phyloP scores from a whole-genome alignment of 83 land plant genomes.

The Larix sibirica region DNA sequence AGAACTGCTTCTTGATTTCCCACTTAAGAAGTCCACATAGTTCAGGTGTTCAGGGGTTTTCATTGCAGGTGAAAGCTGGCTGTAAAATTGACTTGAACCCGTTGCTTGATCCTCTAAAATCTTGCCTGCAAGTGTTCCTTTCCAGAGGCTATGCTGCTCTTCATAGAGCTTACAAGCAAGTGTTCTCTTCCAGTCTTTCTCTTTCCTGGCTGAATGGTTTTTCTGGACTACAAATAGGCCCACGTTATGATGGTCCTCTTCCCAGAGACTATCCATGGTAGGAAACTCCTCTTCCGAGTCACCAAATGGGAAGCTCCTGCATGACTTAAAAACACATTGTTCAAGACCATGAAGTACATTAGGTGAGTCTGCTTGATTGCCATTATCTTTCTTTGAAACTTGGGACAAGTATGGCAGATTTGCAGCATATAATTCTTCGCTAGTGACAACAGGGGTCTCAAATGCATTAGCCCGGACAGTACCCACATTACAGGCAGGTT shows the following conservation, averaged over 20 bases:
- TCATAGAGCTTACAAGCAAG: slow-evolving; percentile 68
- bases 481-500: not conserved
- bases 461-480: not conserved
- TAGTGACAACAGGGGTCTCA: not conserved
- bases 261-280: slow-evolving; percentile 13
- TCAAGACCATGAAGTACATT: slow-evolving; percentile 2
- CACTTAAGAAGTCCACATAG: not conserved
- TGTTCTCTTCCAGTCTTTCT: slow-evolving; percentile 72
- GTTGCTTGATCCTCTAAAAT: not conserved
- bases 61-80: not conserved
- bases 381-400: not conserved
- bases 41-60: slow-evolving; percentile 1
- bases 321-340: slow-evolving; percentile 7
- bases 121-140: slow-evolving; percentile 25
- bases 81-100: not conserved
- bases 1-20: not conserved
- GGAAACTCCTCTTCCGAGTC: not conserved
- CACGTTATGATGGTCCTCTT: not conserved
- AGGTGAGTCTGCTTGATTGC: not conserved
- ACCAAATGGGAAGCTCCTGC: slow-evolving; percentile 7
- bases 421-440: too few relatives aligned
- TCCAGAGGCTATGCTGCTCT: slow-evolving; percentile 34
- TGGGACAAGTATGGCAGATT: not conserved
- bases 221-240: not conserved
- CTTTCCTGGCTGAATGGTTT: slow-evolving; percentile 23